Base-by-base conservation (phyloP, 768 basidiomycete genomes). In the Amanita rubescens region DNA sequence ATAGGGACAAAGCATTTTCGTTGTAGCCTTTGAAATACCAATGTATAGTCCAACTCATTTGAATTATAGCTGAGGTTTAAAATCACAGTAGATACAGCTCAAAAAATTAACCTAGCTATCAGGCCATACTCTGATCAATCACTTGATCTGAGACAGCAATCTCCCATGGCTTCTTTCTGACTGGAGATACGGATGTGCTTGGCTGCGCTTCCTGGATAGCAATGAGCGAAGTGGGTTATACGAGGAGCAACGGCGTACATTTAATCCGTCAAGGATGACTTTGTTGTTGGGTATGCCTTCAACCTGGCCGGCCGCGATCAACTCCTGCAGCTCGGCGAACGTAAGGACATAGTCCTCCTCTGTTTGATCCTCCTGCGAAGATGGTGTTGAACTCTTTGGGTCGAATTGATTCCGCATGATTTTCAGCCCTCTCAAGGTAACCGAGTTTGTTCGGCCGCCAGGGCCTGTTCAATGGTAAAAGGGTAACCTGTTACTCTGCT, bases 241-340 rank as follows among this genome's bases (percentile, higher is more conserved):
- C 52, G 35, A 25, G 34, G 37, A 50, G 55, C 50, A 46, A 19
- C 32, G 33, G 64, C 79, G 57, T 61, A 87, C 89, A 68, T 84
- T 87, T 33, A 90, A 59, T 2, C 63, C 69, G n/a, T 84, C 74
- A 0, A 84, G 81, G 42, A 91, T 87, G 51, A 75, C 55, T 58
- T 82, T 87, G 63, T 90, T 91, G 60, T 90, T 86, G 1, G 89
- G 89, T 34, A 91, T 88, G 62, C 82, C 69, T 58, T 87, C 85
- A 3, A 80, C 77, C 57, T 75, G 80, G 15, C 87, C 88, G 17
- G 84, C 72, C 59, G 87, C 80, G 55, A 91, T 86, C 55, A 91
- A 70, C 33, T 74, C 73, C 60, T 87, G 80, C 50, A 91, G 68
- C 64, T 90, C 82, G 1, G 78, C 71, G 57, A 91, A 85, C 0